A percentile compares a stretch with the other conserved stretches of the same genome.
These are phyloP conservation scores for Hibiscus syriacus DNA, from an alignment of 345 rosid genomes.

Conservation along the genomic window DNA sequence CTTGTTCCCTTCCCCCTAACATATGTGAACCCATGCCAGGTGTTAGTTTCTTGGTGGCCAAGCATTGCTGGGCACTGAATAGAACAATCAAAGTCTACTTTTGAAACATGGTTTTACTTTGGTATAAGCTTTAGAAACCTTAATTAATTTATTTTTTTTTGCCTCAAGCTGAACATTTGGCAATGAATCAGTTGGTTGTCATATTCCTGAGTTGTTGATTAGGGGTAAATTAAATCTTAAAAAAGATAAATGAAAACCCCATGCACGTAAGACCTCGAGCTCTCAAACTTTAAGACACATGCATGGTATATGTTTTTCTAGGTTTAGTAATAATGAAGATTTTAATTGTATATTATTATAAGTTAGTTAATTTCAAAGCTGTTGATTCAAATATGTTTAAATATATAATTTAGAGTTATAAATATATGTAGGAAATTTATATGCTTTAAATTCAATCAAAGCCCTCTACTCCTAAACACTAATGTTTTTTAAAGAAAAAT, in stretches of 20 bases:
- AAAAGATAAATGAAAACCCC: background rate
- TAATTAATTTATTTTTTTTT: slow-evolving; percentile 20
- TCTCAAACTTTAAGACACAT: background rate
- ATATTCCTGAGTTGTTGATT: slow-evolving; percentile 13
- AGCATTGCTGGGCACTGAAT: slow-evolving; percentile 21
- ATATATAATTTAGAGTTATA: too few species aligned
- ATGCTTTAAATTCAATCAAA: background rate
- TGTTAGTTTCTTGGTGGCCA: slow-evolving; percentile 25
- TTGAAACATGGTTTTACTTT: background rate
- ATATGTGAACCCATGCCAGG: slow-evolving; percentile 30
- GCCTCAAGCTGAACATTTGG: slow-evolving; percentile 17
- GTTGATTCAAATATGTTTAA: too few species aligned
- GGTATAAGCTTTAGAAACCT: slow-evolving; percentile 29
- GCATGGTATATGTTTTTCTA: slow-evolving; percentile 1
- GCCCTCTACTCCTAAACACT: background rate
- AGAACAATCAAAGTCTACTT: slow-evolving; percentile 15
- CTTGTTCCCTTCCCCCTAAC: slow-evolving; percentile 73
- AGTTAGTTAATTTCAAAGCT: background rate
- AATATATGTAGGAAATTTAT: too few species aligned
- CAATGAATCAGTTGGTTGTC: slow-evolving; percentile 14
- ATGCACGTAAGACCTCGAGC: slow-evolving; percentile 14
- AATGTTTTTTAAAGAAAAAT: background rate
- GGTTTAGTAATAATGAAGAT: background rate
- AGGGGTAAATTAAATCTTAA: background rate
- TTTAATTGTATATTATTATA: background rate